Percentiles rank a stretch among this genome's conserved stretches.
Evolutionary conservation across 306 rosid genomes (phyloP).

Genomic region (Cajanus cajan): DNA sequence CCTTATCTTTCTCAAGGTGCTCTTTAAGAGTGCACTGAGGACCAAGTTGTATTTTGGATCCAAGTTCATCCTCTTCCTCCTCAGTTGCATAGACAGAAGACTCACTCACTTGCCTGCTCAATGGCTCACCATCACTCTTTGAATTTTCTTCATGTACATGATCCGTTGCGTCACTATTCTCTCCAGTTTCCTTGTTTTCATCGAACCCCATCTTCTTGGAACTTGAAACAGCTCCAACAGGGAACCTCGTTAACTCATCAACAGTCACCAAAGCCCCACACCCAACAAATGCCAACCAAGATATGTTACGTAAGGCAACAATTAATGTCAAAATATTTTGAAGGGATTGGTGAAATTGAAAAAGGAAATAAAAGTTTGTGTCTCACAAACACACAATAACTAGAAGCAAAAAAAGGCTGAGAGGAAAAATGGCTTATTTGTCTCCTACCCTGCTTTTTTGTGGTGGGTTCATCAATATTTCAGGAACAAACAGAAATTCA

Average conservation of each 20-base stretch:
- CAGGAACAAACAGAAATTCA: not conserved
- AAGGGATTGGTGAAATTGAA: constrained; percentile 18
- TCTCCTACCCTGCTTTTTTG: not conserved
- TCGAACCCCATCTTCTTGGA: constrained; percentile 64
- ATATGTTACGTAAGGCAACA: not conserved
- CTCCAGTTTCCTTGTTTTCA: constrained; percentile 32
- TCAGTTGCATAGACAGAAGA: constrained; percentile 51
- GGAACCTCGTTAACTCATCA: constrained; percentile 44
- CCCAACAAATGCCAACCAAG: not conserved
- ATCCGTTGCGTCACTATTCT: constrained; percentile 16
- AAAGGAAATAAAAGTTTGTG: constrained; percentile 7
- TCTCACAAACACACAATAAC: constrained; percentile 25
- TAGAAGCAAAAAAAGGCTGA: not conserved
- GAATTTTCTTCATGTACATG: not conserved
- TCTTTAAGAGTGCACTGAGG: constrained; percentile 77
- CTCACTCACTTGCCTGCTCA: constrained; percentile 50
- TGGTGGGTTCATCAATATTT: constrained; percentile 36
- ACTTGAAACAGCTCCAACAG: constrained; percentile 45
- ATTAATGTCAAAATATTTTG: not conserved
- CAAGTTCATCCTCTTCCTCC: constrained; percentile 57
- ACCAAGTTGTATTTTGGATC: constrained; percentile 58
- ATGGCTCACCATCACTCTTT: constrained; percentile 17
- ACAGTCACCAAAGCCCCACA: constrained; percentile 10
- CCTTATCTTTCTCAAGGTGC: constrained; percentile 90
- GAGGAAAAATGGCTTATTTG: constrained; percentile 21